Conservation (phyloP, 2,329 filamentous ascomycete species). For the Calonectria henricotiae region DNA sequence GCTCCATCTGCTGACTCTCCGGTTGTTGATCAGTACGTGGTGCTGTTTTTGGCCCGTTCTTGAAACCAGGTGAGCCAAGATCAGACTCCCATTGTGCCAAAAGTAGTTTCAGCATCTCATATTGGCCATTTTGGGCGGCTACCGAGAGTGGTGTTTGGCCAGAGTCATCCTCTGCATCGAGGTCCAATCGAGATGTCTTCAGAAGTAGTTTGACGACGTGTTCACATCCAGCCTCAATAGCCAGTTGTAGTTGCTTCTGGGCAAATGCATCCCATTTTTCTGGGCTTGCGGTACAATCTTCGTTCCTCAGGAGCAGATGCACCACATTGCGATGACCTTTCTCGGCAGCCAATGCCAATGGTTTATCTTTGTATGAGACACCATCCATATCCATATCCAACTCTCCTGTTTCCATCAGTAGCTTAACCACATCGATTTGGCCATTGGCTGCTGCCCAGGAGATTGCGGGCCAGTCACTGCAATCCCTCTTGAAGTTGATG, state of each 20-base stretch:
- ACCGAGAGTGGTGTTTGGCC: background rate
- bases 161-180: background rate
- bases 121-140: background rate
- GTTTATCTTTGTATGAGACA: background rate
- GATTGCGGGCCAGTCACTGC: background rate
- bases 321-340: background rate
- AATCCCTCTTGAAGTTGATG: background rate
- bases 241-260: background rate
- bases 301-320: background rate
- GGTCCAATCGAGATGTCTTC: background rate
- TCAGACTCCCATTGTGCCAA: background rate
- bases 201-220: background rate
- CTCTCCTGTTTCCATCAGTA: background rate
- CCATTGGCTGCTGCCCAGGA: background rate
- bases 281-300: background rate
- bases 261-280: background rate
- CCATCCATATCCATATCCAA: background rate
- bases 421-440: background rate
- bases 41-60: too few species aligned
- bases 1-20: too few species aligned
- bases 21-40: background rate
- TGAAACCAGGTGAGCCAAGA: background rate
- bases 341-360: background rate
- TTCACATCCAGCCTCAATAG: background rate
- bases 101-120: background rate